A percentile compares a stretch with the other conserved stretches of the same genome.
Evolutionary conservation across 345 rosid genomes (phyloP).

Genomic region (Gossypium turneri): DNA sequence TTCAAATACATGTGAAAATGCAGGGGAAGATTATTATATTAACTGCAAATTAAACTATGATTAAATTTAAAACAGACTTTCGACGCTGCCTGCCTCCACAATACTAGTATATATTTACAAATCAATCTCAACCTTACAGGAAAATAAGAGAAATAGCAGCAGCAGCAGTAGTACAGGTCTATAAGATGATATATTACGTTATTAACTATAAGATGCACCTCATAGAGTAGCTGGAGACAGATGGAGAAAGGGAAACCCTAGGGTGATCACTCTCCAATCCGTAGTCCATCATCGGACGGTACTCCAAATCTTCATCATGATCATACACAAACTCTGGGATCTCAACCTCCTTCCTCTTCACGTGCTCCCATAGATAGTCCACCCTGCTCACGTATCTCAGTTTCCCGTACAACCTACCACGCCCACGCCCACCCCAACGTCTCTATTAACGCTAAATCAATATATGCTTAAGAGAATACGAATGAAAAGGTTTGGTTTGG

Average conservation of each 20-base stretch:
- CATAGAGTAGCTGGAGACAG: not conserved
- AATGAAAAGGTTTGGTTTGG: not conserved
- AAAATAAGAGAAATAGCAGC: not conserved
- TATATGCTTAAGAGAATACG: not conserved
- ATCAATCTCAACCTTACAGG: not conserved
- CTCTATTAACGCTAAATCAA: not conserved
- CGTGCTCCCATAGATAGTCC: not conserved
- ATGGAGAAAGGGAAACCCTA: not conserved
- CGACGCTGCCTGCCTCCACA: not conserved
- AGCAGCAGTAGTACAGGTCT: not conserved
- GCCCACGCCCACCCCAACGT: too few species aligned
- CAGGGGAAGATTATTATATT: not conserved
- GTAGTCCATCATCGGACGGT: not conserved
- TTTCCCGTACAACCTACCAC: slow-evolving; percentile 1
- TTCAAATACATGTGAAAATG: not conserved
- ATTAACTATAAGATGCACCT: not conserved
- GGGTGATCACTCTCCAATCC: slow-evolving; percentile 2
- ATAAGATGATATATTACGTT: not conserved
- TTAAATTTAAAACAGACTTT: not conserved
- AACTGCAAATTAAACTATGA: not conserved
- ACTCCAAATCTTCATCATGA: not conserved
- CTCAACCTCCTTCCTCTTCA: slow-evolving; percentile 1
- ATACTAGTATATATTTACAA: not conserved
- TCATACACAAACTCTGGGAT: not conserved
- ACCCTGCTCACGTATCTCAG: not conserved